A percentile compares a stretch with the other conserved stretches of the same genome.
Conservation (phyloP, 164 flowering plant species). For the Dillenia turbinata region DNA sequence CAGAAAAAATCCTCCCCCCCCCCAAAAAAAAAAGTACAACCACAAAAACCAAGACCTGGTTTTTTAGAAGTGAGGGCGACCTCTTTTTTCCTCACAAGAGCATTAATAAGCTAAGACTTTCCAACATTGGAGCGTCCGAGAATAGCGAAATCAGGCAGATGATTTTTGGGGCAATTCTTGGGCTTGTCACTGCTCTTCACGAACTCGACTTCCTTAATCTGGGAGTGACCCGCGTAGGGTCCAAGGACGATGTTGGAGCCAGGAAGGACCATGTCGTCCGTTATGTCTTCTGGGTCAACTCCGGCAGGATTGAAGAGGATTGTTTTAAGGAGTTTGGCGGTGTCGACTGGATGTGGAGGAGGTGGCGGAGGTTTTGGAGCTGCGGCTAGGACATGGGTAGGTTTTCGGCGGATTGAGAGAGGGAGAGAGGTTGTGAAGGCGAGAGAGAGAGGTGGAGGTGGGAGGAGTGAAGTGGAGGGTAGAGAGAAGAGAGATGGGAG, state of each 20-base stretch:
- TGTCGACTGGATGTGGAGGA: slow-evolving; percentile 14
- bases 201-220: slow-evolving; percentile 77
- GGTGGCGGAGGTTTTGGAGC: background rate
- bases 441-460: slow-evolving; percentile 11
- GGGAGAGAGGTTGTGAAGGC: slow-evolving; percentile 15
- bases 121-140: slow-evolving; percentile 94
- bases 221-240: slow-evolving; percentile 87
- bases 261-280: slow-evolving; percentile 71
- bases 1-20: background rate
- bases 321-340: slow-evolving; percentile 28
- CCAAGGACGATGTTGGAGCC: slow-evolving; percentile 92
- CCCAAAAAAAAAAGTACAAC: background rate
- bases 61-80: slow-evolving; percentile 96
- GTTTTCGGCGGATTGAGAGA: slow-evolving; percentile 16
- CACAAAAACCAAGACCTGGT: slow-evolving; percentile 49
- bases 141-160: slow-evolving; percentile 80
- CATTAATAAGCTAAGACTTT: slow-evolving; percentile 86
- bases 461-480: slow-evolving; percentile 3
- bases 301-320: slow-evolving; percentile 82
- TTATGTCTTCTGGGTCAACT: slow-evolving; percentile 60
- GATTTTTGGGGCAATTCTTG: slow-evolving; percentile 79
- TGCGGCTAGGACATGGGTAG: background rate
- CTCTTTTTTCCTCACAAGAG: slow-evolving; percentile 71
- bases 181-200: slow-evolving; percentile 72
- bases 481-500: slow-evolving; percentile 7